Conservation (phyloP, 2,329 filamentous ascomycete species). For the Sarocladiaceae sp. region DNA sequence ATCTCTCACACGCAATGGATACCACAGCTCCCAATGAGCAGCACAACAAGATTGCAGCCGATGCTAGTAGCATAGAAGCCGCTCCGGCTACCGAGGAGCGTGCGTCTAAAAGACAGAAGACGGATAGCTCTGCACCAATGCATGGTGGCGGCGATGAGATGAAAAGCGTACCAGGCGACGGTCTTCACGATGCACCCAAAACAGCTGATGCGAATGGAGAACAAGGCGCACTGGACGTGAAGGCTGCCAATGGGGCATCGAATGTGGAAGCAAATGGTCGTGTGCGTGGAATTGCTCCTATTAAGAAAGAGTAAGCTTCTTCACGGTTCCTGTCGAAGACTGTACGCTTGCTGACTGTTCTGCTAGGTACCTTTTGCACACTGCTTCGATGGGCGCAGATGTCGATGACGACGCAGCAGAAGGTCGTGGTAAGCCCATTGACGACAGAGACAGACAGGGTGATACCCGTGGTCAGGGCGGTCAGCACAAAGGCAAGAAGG, state of each 20-base stretch:
- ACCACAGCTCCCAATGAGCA: not conserved
- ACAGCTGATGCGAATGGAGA: constrained; percentile 15
- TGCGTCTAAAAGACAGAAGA: constrained; percentile 56
- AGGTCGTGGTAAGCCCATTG: constrained; percentile 32
- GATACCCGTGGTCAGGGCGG: constrained; percentile 7
- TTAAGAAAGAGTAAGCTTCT: constrained; percentile 65
- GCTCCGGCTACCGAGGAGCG: constrained; percentile 26
- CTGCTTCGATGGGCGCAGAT: constrained; percentile 19
- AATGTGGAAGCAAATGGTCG: constrained; percentile 22
- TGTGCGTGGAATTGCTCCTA: constrained; percentile 59
- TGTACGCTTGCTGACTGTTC: not conserved
- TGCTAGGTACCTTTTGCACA: constrained; percentile 39
- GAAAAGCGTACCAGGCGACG: constrained; percentile 14
- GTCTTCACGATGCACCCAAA: constrained; percentile 18
- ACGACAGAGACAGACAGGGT: constrained; percentile 47
- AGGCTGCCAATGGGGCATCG: constrained; percentile 8
- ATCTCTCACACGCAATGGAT: not conserved
- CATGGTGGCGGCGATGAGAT: constrained; percentile 11
- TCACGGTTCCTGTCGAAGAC: not conserved
- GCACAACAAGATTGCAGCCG: constrained; percentile 7
- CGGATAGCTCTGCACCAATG: constrained; percentile 30
- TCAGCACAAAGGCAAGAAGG: constrained; percentile 26
- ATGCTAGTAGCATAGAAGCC: constrained; percentile 11
- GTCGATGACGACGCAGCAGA: constrained; percentile 47
- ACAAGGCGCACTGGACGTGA: constrained; percentile 4